These are phyloP conservation scores for Diaporthe ilicicola DNA, from an alignment of 2,329 filamentous ascomycete species.

Conservation along the genomic window DNA sequence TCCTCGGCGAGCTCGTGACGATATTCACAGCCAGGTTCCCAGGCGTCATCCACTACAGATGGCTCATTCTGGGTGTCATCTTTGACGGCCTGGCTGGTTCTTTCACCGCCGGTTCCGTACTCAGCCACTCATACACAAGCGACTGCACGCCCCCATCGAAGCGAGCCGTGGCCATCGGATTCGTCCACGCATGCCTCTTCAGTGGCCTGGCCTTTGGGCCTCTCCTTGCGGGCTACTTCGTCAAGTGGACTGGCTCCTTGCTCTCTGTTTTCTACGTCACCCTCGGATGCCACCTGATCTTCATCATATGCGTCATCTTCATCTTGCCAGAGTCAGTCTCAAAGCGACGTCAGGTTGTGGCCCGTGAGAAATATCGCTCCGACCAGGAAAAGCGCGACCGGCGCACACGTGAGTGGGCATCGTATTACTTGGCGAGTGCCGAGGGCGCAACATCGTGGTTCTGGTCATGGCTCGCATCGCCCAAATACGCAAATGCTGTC, in stretches of 20 bases:
- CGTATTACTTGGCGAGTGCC: conserved; percentile 33
- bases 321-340: conserved; percentile 87
- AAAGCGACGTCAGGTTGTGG: conserved; percentile 72
- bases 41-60: conserved; percentile 76
- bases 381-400: conserved; percentile 52
- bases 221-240: conserved; percentile 79
- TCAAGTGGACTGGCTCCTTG: conserved; percentile 77
- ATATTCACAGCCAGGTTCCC: conserved; percentile 82
- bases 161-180: conserved; percentile 85
- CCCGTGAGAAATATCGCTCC: conserved; percentile 71
- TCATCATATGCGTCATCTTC: conserved; percentile 76
- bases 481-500: conserved; percentile 40
- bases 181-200: conserved; percentile 90
- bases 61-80: conserved; percentile 78
- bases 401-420: conserved; percentile 31
- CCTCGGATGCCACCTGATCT: conserved; percentile 75
- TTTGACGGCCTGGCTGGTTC: conserved; percentile 88
- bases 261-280: conserved; percentile 87
- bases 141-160: conserved; percentile 86
- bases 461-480: conserved; percentile 24
- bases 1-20: conserved; percentile 78
- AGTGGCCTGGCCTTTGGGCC: conserved; percentile 89
- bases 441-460: conserved; percentile 28
- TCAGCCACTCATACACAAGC: conserved; percentile 86
- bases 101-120: conserved; percentile 80